These are phyloP conservation scores for Neospermospora avenae DNA, from an alignment of 2,329 filamentous ascomycete species.

Conservation along the genomic window DNA sequence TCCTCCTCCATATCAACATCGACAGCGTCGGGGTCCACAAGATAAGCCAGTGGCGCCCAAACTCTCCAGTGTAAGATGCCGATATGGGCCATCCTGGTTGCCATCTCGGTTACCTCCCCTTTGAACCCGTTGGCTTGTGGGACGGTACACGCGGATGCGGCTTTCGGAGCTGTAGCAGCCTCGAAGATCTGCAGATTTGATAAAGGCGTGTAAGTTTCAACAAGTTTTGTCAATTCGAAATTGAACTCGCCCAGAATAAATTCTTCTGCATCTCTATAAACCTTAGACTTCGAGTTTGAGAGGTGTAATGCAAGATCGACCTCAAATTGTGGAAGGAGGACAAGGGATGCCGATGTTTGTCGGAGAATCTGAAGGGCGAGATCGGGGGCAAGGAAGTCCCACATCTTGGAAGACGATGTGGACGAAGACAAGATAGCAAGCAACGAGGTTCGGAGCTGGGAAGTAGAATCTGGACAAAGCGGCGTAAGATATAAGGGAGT, in stretches of 20 bases:
- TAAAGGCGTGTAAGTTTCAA: conserved; percentile 31
- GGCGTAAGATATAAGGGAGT: conserved; percentile 30
- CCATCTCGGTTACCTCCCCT: conserved; percentile 58
- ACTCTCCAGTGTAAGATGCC: conserved; percentile 86
- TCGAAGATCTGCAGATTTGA: conserved; percentile 35
- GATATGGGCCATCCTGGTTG: conserved; percentile 77
- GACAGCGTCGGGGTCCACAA: conserved; percentile 32
- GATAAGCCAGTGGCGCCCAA: conserved; percentile 75
- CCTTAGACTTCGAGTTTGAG: conserved; percentile 28
- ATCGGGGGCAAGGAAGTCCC: conserved; percentile 26
- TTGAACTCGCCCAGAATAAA: conserved; percentile 29
- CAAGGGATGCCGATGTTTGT: conserved; percentile 31
- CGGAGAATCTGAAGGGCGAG: conserved; percentile 36
- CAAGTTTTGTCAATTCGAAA: conserved; percentile 30
- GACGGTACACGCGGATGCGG: conserved; percentile 6
- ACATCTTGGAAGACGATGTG: conserved; percentile 27
- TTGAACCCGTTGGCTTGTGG: conserved; percentile 16
- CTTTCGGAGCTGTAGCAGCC: conserved; percentile 30
- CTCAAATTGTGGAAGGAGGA: conserved; percentile 33
- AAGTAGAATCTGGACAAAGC: conserved; percentile 22
- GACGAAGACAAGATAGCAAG: conserved; percentile 33
- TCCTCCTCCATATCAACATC: conserved; percentile 30
- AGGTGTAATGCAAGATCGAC: conserved; percentile 32
- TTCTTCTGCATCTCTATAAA: conserved; percentile 33
- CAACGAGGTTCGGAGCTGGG: conserved; percentile 29